Evolutionary conservation across 2,329 filamentous ascomycete genomes (phyloP), one percentile per base, ranked within the genome.

Genomic region (Beauveria medogensis): DNA sequence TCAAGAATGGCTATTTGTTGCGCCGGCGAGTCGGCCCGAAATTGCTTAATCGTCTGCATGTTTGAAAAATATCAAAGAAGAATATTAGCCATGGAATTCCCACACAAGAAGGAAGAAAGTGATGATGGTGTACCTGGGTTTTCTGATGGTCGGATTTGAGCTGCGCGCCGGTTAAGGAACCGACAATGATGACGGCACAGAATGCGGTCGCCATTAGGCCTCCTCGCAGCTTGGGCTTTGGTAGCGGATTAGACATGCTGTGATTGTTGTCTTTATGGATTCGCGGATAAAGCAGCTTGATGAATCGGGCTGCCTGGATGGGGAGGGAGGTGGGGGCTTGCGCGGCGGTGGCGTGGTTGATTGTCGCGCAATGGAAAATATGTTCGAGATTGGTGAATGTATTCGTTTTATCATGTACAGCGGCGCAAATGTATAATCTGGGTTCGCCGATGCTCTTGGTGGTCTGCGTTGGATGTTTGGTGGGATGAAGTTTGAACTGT

Each of bases 91-190:
- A 48, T n/a, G 2, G 9, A 5, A n/a, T 18, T 22, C n/a, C 18
- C 24, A 20, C 14, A 14, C 3, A n/a, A 9, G 3, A 12, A 20
- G 30, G 10, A 4, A 24, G 14, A 12, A 18, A 18, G 14, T 20
- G 26, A 24, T 5, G 24, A 37, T 44, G 30, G 12, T 52, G 9
- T 62, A 80, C 78, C 66, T 78, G 69, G 63, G 73, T 70, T 65
- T 75, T 79, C 64, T 82, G 77, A 62, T 75, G 72, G 62, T 80
- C 76, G 53, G 74, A 74, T 70, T 81, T 81, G 51, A 82, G 67
- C 51, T 77, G 76, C 7, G 79, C 80, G 56, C 80, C 80, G 60
- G 80, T 80, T 52, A 78, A 72, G 50, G 76, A 69, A 62, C 79
- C 78, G 37, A 79, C 77, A 62, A 76, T 71, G 63, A 79, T 74